phyloP scores from a whole-genome alignment of 148 eudicot genomes.

The Silene conica region DNA sequence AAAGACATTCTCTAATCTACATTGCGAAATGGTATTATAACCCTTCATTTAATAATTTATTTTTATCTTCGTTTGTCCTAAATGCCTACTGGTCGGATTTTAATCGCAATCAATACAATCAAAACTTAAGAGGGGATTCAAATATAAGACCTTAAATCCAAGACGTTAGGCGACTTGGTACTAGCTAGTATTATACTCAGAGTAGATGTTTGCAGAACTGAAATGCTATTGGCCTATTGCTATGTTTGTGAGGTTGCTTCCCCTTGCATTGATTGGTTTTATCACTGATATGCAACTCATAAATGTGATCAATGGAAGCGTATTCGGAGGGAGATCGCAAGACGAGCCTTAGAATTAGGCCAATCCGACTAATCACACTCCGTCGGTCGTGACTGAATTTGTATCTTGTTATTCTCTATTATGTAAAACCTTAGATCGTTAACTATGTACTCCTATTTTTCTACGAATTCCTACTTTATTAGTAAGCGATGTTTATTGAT shows the following conservation, averaged over 20 bases:
- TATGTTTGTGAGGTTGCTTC: conserved; percentile 40
- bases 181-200: too few relatives aligned
- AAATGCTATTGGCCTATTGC: conserved; percentile 61
- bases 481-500: too few relatives aligned
- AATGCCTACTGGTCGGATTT: not conserved
- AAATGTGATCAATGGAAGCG: not conserved
- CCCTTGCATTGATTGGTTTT: conserved; percentile 39
- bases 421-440: not conserved
- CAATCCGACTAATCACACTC: not conserved
- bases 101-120: not conserved
- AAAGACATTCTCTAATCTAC: conserved; percentile 38
- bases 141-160: not conserved
- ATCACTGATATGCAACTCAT: conserved; percentile 19
- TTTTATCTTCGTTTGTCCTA: not conserved
- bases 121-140: not conserved
- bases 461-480: too few relatives aligned
- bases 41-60: not conserved
- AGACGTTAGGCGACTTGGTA: not conserved
- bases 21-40: conserved; percentile 46
- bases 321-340: not conserved
- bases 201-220: not conserved
- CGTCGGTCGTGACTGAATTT: too few relatives aligned
- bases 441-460: not conserved
- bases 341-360: conserved; percentile 5
- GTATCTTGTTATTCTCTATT: not conserved